A percentile compares a stretch with the other conserved stretches of the same genome.
Conservation (phyloP, 176 grass and related monocot species). For the Chrysopogon serrulatus region DNA sequence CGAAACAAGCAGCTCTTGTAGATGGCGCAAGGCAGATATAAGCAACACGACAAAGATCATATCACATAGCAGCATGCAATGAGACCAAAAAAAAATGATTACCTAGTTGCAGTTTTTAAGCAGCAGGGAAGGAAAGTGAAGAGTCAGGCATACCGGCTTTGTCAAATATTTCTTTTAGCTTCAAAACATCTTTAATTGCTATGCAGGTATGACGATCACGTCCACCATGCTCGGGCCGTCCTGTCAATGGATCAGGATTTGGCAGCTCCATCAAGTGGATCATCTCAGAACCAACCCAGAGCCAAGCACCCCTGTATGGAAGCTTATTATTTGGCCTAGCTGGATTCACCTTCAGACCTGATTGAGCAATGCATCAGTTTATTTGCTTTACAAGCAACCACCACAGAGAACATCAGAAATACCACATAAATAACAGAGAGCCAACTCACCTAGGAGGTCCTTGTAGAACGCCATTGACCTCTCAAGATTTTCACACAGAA, state of each 20-base stretch:
- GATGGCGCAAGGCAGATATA: neutral
- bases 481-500: conserved; percentile 92
- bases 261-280: conserved; percentile 83
- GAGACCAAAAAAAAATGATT: neutral
- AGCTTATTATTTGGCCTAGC: conserved; percentile 83
- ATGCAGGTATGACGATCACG: conserved; percentile 92
- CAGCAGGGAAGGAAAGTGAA: neutral
- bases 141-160: conserved; percentile 55
- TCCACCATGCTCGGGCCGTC: conserved; percentile 91
- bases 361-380: conserved; percentile 25
- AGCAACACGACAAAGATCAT: neutral
- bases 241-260: conserved; percentile 87
- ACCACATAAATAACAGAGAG: neutral
- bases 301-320: conserved; percentile 93
- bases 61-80: neutral
- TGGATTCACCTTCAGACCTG: conserved; percentile 88
- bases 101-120: neutral
- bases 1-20: neutral
- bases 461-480: conserved; percentile 90
- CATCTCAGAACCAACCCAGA: conserved; percentile 82
- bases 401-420: neutral
- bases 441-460: conserved; percentile 68
- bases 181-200: conserved; percentile 78
- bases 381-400: neutral
- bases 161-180: conserved; percentile 89